These are phyloP conservation scores for Plectranthus barbatus DNA, from an alignment of 257 asterid genomes.

Conservation along the genomic window DNA sequence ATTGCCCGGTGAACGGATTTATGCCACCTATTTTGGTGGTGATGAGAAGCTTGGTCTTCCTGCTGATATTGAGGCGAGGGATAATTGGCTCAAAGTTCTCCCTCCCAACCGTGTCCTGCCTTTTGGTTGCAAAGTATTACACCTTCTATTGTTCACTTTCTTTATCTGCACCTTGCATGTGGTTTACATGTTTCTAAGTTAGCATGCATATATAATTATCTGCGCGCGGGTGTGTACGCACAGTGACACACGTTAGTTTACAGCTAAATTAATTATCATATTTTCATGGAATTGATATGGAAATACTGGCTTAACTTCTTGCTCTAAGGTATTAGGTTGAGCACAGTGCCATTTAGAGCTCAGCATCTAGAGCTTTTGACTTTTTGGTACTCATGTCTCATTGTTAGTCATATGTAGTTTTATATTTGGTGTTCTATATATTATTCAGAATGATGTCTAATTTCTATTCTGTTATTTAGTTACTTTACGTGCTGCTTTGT, in stretches of 20 bases:
- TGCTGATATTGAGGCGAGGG: constrained; percentile 78
- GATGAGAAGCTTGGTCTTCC: constrained; percentile 84
- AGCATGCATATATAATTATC: not conserved
- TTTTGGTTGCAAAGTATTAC: constrained; percentile 79
- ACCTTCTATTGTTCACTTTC: not conserved
- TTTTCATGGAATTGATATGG: not conserved
- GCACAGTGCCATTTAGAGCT: not conserved
- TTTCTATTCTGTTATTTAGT: not conserved
- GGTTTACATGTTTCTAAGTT: not conserved
- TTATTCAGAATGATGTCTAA: constrained; percentile 7
- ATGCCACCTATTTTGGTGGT: constrained; percentile 98
- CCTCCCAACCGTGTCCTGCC: constrained; percentile 77
- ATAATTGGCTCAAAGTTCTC: constrained; percentile 80
- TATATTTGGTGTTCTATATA: not conserved
- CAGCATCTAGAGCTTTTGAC: not conserved
- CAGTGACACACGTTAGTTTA: not conserved
- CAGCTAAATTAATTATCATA: not conserved
- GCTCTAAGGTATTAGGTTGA: not conserved
- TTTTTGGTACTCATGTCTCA: not conserved
- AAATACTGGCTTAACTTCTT: not conserved
- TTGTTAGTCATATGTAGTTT: not conserved
- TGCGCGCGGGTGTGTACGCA: not conserved
- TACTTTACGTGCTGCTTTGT: constrained; percentile 7
- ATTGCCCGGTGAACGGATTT: constrained; percentile 60
- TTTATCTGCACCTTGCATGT: not conserved